These are phyloP conservation scores for Scheffersomyces cryptocercus DNA, from an alignment of 1,139 yeast species.

Conservation along the genomic window DNA sequence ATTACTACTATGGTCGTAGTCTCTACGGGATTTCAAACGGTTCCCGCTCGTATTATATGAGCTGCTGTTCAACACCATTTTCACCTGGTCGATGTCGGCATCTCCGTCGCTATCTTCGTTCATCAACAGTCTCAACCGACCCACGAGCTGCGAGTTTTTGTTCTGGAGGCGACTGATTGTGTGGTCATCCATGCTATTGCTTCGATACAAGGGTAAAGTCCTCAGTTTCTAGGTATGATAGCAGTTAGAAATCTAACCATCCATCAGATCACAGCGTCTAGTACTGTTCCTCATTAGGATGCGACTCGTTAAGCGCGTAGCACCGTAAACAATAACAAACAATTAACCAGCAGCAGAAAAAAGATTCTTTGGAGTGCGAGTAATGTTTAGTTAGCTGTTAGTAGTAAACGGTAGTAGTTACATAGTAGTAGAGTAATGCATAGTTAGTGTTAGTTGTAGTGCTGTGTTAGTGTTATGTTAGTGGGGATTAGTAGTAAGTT, in stretches of 20 bases:
- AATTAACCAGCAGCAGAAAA: conserved; percentile 3
- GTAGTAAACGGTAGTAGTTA: no score
- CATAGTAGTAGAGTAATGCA: no score
- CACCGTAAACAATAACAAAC: conserved; percentile 1
- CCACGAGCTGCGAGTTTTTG: background rate
- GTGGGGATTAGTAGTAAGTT: no score
- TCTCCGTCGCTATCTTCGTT: conserved; percentile 1
- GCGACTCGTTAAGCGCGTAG: conserved; percentile 3
- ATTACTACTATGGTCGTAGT: background rate
- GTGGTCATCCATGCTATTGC: background rate
- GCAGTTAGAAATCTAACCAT: no score
- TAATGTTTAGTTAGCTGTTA: no score
- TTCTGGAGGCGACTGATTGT: background rate
- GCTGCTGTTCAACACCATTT: background rate
- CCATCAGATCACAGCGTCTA: no score
- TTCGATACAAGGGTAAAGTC: no score
- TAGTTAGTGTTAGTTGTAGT: no score
- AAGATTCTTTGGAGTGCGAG: no score
- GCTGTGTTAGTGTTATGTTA: no score
- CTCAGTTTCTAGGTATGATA: no score
- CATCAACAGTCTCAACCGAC: background rate
- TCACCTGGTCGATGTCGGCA: background rate
- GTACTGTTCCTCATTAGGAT: no score
- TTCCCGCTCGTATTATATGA: background rate
- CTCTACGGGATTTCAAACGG: background rate